Base-by-base conservation (phyloP, 2,329 filamentous ascomycete genomes). In the Aspergillus candidus region DNA sequence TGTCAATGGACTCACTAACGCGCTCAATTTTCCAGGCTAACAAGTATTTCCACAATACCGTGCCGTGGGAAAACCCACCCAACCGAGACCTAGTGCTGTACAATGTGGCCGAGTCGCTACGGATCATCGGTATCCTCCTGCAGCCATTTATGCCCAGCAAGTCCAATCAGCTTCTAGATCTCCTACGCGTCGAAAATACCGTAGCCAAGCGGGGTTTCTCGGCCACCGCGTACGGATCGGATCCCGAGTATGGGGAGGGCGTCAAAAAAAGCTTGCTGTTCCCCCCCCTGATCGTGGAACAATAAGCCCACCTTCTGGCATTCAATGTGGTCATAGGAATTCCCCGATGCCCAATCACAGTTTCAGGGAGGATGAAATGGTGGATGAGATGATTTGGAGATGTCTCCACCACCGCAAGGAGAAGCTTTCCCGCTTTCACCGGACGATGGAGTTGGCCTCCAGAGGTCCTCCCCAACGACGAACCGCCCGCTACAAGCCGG, bases 121-220 rank as follows among this genome's bases (percentile, higher is more conserved):
- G 93, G 32, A 79, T 96, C 17, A 73, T 76, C 1, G 88, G 83
- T 11, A 95, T 98, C 54, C 72, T 97, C 37, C 71, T 98, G 35
- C 90, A 95, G 65, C 89, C 93, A 1, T 87, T 90, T 59, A 94
- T 98, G 77, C 93, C 93, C 0, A 74, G 71, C 33, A 94, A 94
- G 65, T 78, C 88, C 37, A 67, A 69, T 10, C 71, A 79, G 52
- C 67, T 96, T 29, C 76, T 98, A 1, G 84, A 95, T 61, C 77
- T 84, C 57, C 71, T 98, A 7, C 84, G 86, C 1, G 89, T 98
- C 4, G 68, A 72, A 3, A 62, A 71, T 7, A 47, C 55, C 37
- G 52, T 61, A 22, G 73, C 77, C 8, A 78, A 77, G 41, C 76
- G 91, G 44, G 77, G 72, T 0, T 77, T 88, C 47, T 70, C 76